Base-by-base conservation (phyloP, 805 yeast species). In the Metschnikowia matae region DNA sequence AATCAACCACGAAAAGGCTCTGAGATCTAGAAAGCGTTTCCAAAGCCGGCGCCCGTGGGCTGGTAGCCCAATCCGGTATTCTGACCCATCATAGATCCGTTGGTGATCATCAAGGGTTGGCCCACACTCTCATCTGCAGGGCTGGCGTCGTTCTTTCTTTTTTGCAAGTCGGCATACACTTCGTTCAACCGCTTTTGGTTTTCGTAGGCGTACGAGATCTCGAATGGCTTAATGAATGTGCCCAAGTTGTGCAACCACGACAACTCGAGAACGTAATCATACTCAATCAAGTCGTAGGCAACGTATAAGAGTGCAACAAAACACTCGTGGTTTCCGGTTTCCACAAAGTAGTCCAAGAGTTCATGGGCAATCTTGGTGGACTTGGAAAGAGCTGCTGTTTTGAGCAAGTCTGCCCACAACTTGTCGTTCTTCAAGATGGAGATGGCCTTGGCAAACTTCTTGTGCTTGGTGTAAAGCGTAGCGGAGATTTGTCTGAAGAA, bases 401-500 rank as follows among this genome's bases (percentile, higher is more conserved):
- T 88, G 65, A 94, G 87, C 54, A 96, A 91, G 68, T 91, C 97
- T 51, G 85, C 77, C 98, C 97, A 94, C 61, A 94, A 78, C 71
- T 88, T 89, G 74, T 94, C 98, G 54, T 85, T 80, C 77, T 94
- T 94, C 63, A 90, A 80, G 54, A 94, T 83, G 2, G 91, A 80
- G 64, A 94, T 84, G 45, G 96, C 85, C 78, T 91, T 92, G 66
- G 73, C 78, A 86, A 89, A 94, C 69, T 94, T 92, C 81, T 90
- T 91, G 74, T 89, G 89, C 73, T 90, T 90, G 68, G 96, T 83
- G 80, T 87, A 94, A 58, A 94, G 79, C 59, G 90, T 82, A 45
- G 98, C 98, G 37, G 97, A 95, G 64, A 94, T 89, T 74, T 89
- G 96, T 73, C 97, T 86, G 80, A 94, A 94, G 76, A 90, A 94